phyloP scores from a whole-genome alignment of 2,329 filamentous ascomycete species.

The Colletotrichum navitas region DNA sequence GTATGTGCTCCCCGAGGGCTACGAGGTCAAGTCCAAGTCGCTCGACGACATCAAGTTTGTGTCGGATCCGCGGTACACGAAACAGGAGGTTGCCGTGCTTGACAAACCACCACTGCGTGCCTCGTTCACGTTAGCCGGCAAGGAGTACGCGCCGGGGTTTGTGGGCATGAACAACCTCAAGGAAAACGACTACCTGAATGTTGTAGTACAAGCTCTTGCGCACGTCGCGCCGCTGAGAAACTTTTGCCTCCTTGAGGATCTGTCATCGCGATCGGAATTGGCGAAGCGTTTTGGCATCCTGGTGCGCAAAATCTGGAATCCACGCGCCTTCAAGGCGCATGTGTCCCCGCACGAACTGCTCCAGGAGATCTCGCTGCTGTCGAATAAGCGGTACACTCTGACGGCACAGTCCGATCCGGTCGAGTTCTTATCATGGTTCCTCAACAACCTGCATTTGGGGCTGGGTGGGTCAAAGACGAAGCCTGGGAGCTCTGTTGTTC shows the following conservation, averaged over 20 bases:
- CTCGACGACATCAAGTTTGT: constrained; percentile 99
- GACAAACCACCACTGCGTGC: constrained; percentile 71
- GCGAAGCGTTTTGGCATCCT: constrained; percentile 90
- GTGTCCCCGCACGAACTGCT: constrained; percentile 97
- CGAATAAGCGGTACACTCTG: constrained; percentile 91
- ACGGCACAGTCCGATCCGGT: constrained; percentile 94
- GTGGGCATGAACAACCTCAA: constrained; percentile 99
- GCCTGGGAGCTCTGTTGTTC: constrained; percentile 86
- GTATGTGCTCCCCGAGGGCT: constrained; percentile 93
- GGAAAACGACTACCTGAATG: constrained; percentile 98
- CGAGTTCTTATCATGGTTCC: constrained; percentile 96
- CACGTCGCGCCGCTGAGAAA: constrained; percentile 92
- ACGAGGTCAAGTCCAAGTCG: constrained; percentile 94
- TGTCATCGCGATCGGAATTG: constrained; percentile 79
- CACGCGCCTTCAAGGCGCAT: constrained; percentile 94
- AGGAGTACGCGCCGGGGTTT: constrained; percentile 91
- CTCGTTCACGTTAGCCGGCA: constrained; percentile 83
- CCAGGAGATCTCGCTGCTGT: constrained; percentile 91
- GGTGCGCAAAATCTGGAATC: constrained; percentile 98
- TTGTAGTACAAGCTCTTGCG: constrained; percentile 89
- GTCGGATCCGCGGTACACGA: constrained; percentile 88
- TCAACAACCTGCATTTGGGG: constrained; percentile 93
- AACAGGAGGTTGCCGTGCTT: constrained; percentile 82
- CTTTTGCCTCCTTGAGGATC: constrained; percentile 89
- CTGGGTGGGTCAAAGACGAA: constrained; percentile 91